Evolutionary conservation across 495 filamentous ascomycete genomes (phyloP), one percentile per base, ranked within the genome.

Genomic region (Cryomyces antarcticus): DNA sequence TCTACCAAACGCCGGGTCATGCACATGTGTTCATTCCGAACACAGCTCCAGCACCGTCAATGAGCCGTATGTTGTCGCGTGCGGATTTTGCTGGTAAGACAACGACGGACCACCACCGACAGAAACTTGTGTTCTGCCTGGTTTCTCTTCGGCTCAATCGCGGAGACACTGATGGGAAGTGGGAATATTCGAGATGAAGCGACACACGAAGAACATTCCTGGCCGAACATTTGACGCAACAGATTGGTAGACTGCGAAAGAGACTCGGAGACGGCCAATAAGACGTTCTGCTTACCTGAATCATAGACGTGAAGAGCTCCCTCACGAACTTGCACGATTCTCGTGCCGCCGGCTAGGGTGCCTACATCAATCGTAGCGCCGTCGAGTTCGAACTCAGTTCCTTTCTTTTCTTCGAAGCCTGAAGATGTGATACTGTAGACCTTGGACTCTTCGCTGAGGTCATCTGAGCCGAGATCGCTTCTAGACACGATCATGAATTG

Each of bases 221-320:
- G 17, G 17, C 17, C 17, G 17, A 24, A 24, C 17, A 24, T 2
- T 24, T 24, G 17, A 24, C 17, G 17, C 17, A 2, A 24, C 17
- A 24, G 17, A 24, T 24, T 24, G 17, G 17, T 24, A 24, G 17
- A 24, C 17, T 24, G 17, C 17, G 2, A 24, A 24, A 24, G 17
- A 24, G 2, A 24, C 2, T 24, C 17, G 17, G 17, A 24, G 17
- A 24, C 2, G 17, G 17, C 17, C 17, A 24, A 2, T 1, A 24
- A 24, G 17, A 24, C 17, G 17, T 1, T 24, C 2, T 24, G 17
- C 76, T 69, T 63, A 92, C 84, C 78, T 57, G 73, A 76, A 55
- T 95, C 86, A 53, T 92, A 96, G 44, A 74, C 82, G 38, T 86
- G 68, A 10, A 97, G 73, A 50, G 95, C 86, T 29, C 73, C 80